These are phyloP conservation scores for Tetracladium marchalianum DNA, from an alignment of 495 filamentous ascomycete species.

Conservation along the genomic window DNA sequence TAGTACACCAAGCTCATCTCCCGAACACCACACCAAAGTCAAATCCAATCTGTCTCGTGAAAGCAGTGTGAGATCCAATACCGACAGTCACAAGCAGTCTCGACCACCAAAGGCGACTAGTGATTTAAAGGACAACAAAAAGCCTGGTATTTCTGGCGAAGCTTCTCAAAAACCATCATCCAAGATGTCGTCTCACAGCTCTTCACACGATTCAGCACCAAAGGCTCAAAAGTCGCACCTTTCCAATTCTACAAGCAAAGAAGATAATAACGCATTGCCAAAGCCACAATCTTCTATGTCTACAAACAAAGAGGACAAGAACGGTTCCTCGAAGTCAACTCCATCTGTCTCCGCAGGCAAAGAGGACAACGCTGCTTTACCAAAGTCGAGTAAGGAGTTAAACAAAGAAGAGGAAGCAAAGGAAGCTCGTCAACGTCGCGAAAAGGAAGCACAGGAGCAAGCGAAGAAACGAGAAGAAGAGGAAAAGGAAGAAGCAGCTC, in stretches of 20 bases:
- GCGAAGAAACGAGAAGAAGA: slow-evolving; percentile 30
- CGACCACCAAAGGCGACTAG: slow-evolving; percentile 3
- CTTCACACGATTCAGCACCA: not conserved
- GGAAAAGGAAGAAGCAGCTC: slow-evolving; percentile 17
- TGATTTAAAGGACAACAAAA: slow-evolving; percentile 1
- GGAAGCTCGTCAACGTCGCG: slow-evolving; percentile 26
- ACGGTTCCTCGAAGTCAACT: too few relatives aligned
- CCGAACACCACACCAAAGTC: slow-evolving; percentile 12
- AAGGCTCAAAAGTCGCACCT: not conserved
- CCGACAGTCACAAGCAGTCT: slow-evolving; percentile 3
- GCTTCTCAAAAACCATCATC: not conserved
- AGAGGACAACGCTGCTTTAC: slow-evolving; percentile 14
- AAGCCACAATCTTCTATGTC: not conserved
- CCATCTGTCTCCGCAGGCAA: slow-evolving; percentile 1
- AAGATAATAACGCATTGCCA: slow-evolving; percentile 15
- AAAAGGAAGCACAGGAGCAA: slow-evolving; percentile 34
- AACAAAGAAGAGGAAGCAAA: slow-evolving; percentile 28
- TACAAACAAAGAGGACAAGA: too few relatives aligned
- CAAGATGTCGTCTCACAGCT: not conserved
- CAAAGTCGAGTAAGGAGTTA: slow-evolving; percentile 11
- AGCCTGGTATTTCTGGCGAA: not conserved
- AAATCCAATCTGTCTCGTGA: slow-evolving; percentile 11
- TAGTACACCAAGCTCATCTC: slow-evolving; percentile 15
- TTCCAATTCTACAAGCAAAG: slow-evolving; percentile 2
- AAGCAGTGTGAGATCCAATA: slow-evolving; percentile 8